phyloP scores from a whole-genome alignment of 176 grass and related monocot species.

The bread wheat (Triticum aestivum) region DNA sequence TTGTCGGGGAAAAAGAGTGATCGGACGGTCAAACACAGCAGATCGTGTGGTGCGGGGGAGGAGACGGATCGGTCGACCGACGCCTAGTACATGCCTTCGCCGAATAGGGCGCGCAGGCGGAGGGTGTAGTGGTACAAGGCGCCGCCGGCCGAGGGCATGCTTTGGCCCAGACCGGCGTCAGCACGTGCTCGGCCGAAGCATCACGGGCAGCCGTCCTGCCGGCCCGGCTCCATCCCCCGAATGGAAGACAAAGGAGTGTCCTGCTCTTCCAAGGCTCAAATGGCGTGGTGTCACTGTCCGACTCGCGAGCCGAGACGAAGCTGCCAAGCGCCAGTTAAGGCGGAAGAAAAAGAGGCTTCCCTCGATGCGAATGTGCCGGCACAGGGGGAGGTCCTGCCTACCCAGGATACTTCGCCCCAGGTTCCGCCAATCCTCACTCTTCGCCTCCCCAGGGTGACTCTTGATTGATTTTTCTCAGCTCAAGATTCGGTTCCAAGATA shows the following conservation, averaged over 20 bases:
- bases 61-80: too few species aligned
- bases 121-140: not conserved
- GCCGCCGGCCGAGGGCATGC: not conserved
- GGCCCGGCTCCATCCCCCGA: too few species aligned
- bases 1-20: too few species aligned
- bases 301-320: not conserved
- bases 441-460: not conserved
- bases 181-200: conserved; percentile 14
- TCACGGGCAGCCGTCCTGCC: not conserved
- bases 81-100: too few species aligned
- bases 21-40: too few species aligned
- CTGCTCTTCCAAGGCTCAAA: conserved; percentile 12
- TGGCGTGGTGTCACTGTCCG: conserved; percentile 27
- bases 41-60: too few species aligned
- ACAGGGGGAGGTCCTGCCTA: conserved; percentile 30
- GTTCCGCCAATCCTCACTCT: not conserved
- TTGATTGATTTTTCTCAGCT: not conserved
- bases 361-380: conserved; percentile 1
- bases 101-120: not conserved
- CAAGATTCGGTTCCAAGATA: conserved; percentile 12
- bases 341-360: conserved; percentile 29
- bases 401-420: conserved; percentile 45
- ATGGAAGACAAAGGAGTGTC: not conserved
- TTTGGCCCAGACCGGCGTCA: not conserved
- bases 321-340: not conserved